Percentiles rank a stretch among this genome's conserved stretches.
Conservation (phyloP, 2,329 filamentous ascomycete species). For the Exophiala oligosperma region DNA sequence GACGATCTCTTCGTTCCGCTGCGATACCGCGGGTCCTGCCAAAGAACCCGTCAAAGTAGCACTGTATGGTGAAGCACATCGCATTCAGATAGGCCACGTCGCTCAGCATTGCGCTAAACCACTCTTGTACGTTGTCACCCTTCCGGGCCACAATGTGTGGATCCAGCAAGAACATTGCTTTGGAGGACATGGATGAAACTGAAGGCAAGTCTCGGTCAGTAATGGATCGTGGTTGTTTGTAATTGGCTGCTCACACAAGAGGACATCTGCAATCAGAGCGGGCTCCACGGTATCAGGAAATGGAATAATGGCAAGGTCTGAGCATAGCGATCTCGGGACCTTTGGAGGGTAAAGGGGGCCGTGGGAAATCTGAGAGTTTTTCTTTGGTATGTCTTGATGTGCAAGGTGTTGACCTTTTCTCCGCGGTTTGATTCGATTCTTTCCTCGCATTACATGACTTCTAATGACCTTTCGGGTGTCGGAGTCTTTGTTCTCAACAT, state of each 20-base stretch:
- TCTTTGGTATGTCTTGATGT: not conserved
- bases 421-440: conserved; percentile 37
- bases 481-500: conserved; percentile 32
- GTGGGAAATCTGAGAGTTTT: not conserved
- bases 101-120: not conserved
- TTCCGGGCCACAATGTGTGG: not conserved
- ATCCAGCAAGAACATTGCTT: not conserved
- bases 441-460: conserved; percentile 47
- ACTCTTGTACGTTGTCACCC: not conserved
- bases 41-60: not conserved
- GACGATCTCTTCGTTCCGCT: conserved; percentile 28
- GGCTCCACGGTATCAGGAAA: conserved; percentile 35
- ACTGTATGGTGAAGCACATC: not conserved
- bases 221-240: not conserved
- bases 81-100: not conserved
- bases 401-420: not conserved
- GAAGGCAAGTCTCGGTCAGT: too few relatives aligned
- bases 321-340: conserved; percentile 5
- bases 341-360: not conserved
- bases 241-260: conserved; percentile 33
- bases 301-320: conserved; percentile 28
- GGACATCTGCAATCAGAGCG: conserved; percentile 27
- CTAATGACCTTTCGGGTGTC: conserved; percentile 40
- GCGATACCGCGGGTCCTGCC: not conserved
- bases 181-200: not conserved